phyloP scores from a whole-genome alignment of 2,329 filamentous ascomycete genomes.

The Coniella vitis region DNA sequence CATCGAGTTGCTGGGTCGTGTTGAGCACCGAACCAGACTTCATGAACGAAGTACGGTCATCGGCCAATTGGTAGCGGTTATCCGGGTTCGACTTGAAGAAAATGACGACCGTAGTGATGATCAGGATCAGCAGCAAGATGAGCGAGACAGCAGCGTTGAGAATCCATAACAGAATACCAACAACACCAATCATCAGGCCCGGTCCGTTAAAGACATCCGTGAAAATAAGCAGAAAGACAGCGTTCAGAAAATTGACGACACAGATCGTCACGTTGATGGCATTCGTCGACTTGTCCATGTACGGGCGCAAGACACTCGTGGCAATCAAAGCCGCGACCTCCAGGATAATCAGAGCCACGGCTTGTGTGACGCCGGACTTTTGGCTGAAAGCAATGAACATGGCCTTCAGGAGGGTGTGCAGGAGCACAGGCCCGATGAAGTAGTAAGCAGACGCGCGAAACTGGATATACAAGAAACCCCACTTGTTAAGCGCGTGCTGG shows the following conservation, averaged over 20 bases:
- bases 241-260: conserved; percentile 74
- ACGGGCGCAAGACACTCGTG: conserved; percentile 71
- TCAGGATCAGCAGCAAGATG: conserved; percentile 69
- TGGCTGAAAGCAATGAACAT: conserved; percentile 78
- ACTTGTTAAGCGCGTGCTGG: conserved; percentile 78
- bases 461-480: conserved; percentile 87
- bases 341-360: conserved; percentile 68
- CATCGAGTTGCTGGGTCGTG: conserved; percentile 70
- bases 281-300: conserved; percentile 94
- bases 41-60: conserved; percentile 85
- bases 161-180: conserved; percentile 79
- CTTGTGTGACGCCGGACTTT: conserved; percentile 58
- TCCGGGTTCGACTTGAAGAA: conserved; percentile 82
- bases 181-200: conserved; percentile 69
- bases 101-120: conserved; percentile 58
- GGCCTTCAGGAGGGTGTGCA: conserved; percentile 69
- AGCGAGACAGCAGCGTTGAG: conserved; percentile 72
- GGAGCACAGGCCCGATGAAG: conserved; percentile 70
- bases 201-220: conserved; percentile 76
- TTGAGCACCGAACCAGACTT: conserved; percentile 73
- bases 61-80: conserved; percentile 81
- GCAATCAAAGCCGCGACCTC: conserved; percentile 66
- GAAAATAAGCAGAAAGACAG: conserved; percentile 75
- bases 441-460: conserved; percentile 86
- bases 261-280: conserved; percentile 82